Percentiles rank a stretch among this genome's conserved stretches.
These are phyloP conservation scores for Salix udensis DNA, from an alignment of 345 rosid genomes.

Conservation along the genomic window DNA sequence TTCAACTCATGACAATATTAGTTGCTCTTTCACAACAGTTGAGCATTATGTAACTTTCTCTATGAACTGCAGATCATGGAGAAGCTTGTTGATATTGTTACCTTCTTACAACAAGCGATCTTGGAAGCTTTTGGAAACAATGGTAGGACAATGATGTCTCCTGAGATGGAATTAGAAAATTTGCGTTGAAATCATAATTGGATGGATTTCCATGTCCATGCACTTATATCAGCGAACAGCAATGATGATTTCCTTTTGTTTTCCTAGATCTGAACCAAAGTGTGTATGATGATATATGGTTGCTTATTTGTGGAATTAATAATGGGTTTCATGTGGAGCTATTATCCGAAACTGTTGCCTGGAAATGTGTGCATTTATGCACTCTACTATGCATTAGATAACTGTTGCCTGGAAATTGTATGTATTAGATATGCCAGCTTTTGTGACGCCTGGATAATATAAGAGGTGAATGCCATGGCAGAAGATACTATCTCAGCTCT, in stretches of 20 bases:
- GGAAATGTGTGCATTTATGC: background rate
- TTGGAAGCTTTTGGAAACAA: constrained; percentile 64
- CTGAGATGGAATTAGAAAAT: background rate
- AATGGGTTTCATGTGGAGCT: background rate
- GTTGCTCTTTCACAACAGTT: background rate
- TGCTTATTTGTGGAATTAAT: background rate
- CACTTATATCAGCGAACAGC: background rate
- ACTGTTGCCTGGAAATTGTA: no score
- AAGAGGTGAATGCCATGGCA: background rate
- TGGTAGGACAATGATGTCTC: constrained; percentile 34
- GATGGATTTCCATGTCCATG: background rate
- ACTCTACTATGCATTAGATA: background rate
- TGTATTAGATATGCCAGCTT: background rate
- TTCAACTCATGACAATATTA: background rate
- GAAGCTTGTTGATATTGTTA: constrained; percentile 64
- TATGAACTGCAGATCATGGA: constrained; percentile 48
- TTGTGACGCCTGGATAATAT: background rate
- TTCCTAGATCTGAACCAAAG: background rate
- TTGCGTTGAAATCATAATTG: background rate
- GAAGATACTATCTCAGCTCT: background rate
- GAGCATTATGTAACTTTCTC: constrained; percentile 3
- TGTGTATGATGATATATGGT: background rate
- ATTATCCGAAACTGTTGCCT: background rate
- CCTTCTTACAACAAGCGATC: constrained; percentile 59
- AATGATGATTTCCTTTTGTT: background rate